Evolutionary conservation across 2,329 filamentous ascomycete genomes (phyloP).

Genomic region (Fusarium sp.): DNA sequence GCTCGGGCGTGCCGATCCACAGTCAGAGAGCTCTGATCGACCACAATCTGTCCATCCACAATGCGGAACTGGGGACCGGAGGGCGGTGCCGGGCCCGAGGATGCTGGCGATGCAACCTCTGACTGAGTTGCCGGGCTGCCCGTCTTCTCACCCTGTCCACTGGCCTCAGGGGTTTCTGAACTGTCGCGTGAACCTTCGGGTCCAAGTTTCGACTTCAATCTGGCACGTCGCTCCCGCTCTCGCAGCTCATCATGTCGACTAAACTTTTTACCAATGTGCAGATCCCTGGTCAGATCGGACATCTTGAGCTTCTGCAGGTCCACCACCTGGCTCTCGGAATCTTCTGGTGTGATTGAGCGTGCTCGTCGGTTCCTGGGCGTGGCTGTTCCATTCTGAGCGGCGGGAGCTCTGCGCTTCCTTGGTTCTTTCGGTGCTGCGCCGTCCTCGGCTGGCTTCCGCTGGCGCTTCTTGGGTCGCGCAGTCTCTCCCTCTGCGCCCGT

Average conservation of each 20-base stretch:
- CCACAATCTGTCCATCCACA: conserved; percentile 74
- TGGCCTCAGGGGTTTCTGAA: conserved; percentile 35
- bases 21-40: conserved; percentile 71
- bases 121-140: conserved; percentile 37
- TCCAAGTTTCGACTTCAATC: conserved; percentile 45
- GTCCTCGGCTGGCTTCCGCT: conserved; percentile 44
- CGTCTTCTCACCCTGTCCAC: conserved; percentile 30
- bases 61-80: conserved; percentile 66
- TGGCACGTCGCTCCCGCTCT: conserved; percentile 65
- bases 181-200: conserved; percentile 38
- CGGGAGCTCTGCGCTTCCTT: conserved; percentile 43
- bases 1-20: conserved; percentile 73
- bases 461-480: conserved; percentile 47
- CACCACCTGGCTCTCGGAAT: conserved; percentile 68
- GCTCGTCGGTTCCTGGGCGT: conserved; percentile 47
- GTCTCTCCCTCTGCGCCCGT: conserved; percentile 29
- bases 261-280: conserved; percentile 76
- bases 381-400: conserved; percentile 37
- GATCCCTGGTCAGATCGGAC: conserved; percentile 73
- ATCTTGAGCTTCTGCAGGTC: conserved; percentile 73
- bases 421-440: conserved; percentile 32
- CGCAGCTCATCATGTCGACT: conserved; percentile 76
- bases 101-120: conserved; percentile 6
- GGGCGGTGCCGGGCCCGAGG: conserved; percentile 41
- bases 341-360: conserved; percentile 66